Percentiles rank a stretch among this genome's conserved stretches.
These are phyloP conservation scores for Dipteronia sinensis DNA, from an alignment of 345 rosid species.

Conservation along the genomic window DNA sequence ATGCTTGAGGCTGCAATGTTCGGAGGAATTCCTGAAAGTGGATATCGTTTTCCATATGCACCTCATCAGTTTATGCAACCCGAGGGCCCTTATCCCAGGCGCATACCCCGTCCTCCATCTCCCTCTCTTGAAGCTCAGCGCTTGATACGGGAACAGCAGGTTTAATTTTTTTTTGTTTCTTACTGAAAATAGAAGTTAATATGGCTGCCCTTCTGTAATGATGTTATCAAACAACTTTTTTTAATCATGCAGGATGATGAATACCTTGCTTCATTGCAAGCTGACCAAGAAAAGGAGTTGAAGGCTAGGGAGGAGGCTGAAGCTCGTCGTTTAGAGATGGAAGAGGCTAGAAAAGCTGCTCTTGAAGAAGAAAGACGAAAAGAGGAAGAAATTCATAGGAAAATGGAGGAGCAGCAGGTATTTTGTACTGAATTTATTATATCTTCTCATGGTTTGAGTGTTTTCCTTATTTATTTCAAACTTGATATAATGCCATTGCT, in stretches of 20 bases:
- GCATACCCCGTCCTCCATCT: constrained; percentile 74
- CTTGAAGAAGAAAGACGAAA: constrained; percentile 68
- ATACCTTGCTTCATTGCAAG: constrained; percentile 91
- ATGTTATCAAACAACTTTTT: constrained; percentile 3
- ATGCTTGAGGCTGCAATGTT: constrained; percentile 99
- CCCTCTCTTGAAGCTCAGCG: constrained; percentile 96
- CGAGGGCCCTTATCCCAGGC: constrained; percentile 52
- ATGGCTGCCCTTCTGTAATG: background rate
- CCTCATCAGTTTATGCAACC: constrained; percentile 65
- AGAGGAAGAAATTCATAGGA: constrained; percentile 76
- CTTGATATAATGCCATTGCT: background rate
- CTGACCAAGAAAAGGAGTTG: constrained; percentile 92
- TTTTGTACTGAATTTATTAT: background rate
- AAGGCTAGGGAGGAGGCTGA: constrained; percentile 85
- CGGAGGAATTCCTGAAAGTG: constrained; percentile 94
- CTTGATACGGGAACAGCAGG: constrained; percentile 97
- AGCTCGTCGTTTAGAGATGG: constrained; percentile 72
- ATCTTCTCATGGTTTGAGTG: background rate
- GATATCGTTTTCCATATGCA: constrained; percentile 56
- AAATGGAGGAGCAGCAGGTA: constrained; percentile 92
- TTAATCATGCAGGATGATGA: constrained; percentile 81
- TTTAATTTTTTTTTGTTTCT: constrained; percentile 26
- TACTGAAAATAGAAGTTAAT: background rate
- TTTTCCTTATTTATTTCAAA: background rate
- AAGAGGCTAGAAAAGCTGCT: constrained; percentile 74